A percentile compares a stretch with the other conserved stretches of the same genome.
phyloP scores from a whole-genome alignment of 192 early-diverging fungal species.

The Jimgerdemannia lactiflua region DNA sequence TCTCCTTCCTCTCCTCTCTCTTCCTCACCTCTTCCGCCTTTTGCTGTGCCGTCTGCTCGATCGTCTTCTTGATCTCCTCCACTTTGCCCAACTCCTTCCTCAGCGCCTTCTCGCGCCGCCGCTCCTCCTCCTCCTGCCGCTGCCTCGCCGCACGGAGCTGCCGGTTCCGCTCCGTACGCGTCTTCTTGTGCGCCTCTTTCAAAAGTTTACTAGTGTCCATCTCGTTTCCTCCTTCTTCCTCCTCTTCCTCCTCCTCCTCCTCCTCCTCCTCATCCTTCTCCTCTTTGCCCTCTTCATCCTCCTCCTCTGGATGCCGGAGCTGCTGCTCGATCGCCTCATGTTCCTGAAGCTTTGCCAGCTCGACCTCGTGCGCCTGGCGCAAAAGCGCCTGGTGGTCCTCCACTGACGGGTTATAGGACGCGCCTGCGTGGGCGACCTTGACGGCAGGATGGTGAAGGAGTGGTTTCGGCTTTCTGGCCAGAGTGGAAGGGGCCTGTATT shows the following conservation, averaged over 20 bases:
- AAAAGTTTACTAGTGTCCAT: conserved; percentile 5
- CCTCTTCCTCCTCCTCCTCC: conserved; percentile 19
- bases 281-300: conserved; percentile 14
- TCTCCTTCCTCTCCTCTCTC: conserved; percentile 30
- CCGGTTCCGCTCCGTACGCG: conserved; percentile 56
- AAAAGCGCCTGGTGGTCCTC: conserved; percentile 76
- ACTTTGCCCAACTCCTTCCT: conserved; percentile 48
- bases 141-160: conserved; percentile 37
- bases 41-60: conserved; percentile 36
- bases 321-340: conserved; percentile 21
- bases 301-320: conserved; percentile 21
- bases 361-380: conserved; percentile 54
- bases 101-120: conserved; percentile 38
- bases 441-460: conserved; percentile 58
- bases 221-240: conserved; percentile 7
- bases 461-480: conserved; percentile 43
- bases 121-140: conserved; percentile 28
- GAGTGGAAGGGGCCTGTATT: conserved; percentile 20
- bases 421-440: conserved; percentile 74
- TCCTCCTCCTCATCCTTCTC: conserved; percentile 21
- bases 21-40: conserved; percentile 27
- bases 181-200: conserved; percentile 41
- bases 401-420: conserved; percentile 87
- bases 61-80: conserved; percentile 41
- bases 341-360: conserved; percentile 31